These are phyloP conservation scores for Neurospora pannonica DNA, from an alignment of 495 filamentous ascomycete genomes.

Conservation along the genomic window DNA sequence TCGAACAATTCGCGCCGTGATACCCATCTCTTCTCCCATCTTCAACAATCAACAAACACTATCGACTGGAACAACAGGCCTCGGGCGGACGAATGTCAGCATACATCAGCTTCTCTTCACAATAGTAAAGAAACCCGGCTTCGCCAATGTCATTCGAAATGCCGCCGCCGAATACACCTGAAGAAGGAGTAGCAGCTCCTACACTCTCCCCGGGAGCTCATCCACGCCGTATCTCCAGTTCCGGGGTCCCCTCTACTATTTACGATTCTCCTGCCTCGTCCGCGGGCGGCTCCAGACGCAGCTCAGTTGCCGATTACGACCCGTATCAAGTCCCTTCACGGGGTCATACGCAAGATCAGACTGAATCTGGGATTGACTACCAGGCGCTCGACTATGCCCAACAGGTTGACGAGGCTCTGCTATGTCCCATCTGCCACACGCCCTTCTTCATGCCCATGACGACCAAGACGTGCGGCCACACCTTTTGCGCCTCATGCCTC, in stretches of 20 bases:
- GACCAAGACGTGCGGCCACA: slow-evolving; percentile 51
- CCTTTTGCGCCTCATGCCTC: slow-evolving; percentile 68
- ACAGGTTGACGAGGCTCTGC: slow-evolving; percentile 62
- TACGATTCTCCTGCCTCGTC: neutral
- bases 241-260: neutral
- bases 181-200: neutral
- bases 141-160: neutral
- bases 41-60: neutral
- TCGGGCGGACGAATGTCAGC: neutral
- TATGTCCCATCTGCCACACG: slow-evolving; percentile 75
- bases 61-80: neutral
- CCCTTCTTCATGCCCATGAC: slow-evolving; percentile 65
- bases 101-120: neutral
- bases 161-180: neutral
- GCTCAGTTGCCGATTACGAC: neutral
- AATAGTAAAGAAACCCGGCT: neutral
- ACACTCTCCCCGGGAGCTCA: neutral
- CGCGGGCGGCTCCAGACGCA: neutral
- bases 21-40: neutral
- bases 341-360: slow-evolving; percentile 1
- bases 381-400: slow-evolving; percentile 61
- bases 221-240: neutral
- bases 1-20: neutral
- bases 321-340: neutral
- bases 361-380: slow-evolving; percentile 40